A percentile compares a stretch with the other conserved stretches of the same genome.
Conservation (phyloP, 495 filamentous ascomycete species). For the Trichoderma erinaceum region DNA sequence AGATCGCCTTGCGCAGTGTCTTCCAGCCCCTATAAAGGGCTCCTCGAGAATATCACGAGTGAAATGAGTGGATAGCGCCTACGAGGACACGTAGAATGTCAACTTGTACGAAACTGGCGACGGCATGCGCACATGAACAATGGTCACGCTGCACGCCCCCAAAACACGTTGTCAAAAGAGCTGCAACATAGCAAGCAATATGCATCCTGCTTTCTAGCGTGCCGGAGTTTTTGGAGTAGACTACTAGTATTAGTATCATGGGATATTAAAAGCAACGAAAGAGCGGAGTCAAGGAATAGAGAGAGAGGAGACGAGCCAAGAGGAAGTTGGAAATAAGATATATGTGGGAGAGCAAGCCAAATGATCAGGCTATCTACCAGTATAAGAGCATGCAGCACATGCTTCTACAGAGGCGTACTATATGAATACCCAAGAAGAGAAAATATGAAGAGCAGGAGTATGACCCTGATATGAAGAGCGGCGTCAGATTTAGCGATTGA, state of each 20-base stretch:
- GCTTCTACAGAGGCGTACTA: background rate
- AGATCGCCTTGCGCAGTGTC: constrained; percentile 36
- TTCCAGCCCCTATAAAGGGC: constrained; percentile 44
- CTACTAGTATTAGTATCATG: background rate
- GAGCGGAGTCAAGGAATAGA: background rate
- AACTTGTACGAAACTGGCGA: background rate
- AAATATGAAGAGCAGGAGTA: background rate
- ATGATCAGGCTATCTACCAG: background rate
- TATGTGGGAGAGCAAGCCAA: background rate
- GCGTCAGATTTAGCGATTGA: constrained; percentile 8
- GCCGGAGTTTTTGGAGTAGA: background rate
- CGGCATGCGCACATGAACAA: background rate
- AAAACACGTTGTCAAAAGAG: background rate
- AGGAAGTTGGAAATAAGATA: background rate
- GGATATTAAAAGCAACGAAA: background rate
- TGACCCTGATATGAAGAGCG: constrained; percentile 1
- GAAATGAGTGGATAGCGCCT: constrained; percentile 15
- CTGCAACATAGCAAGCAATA: background rate
- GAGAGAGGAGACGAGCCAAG: background rate
- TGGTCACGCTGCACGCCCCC: background rate
- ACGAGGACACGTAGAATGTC: constrained; percentile 15
- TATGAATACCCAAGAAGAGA: constrained; percentile 2
- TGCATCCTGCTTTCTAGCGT: background rate
- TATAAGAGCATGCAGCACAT: background rate
- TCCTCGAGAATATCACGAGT: constrained; percentile 24